phyloP scores from a whole-genome alignment of 1,284 basidiomycete genomes.

The Boletellus deceptivus region DNA sequence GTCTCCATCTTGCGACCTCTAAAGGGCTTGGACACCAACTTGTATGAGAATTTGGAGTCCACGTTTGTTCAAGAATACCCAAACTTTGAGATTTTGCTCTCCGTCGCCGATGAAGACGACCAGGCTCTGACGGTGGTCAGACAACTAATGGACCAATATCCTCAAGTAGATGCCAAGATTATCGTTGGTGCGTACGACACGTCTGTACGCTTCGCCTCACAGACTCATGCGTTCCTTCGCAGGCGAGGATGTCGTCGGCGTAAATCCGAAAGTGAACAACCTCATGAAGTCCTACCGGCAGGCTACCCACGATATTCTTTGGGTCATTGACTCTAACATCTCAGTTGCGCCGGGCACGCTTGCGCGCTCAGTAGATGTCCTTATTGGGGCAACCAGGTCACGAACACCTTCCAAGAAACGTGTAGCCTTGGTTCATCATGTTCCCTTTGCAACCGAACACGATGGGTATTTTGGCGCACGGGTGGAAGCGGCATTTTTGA shows the following conservation, averaged over 20 bases:
- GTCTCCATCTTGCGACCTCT: slow-evolving; percentile 91
- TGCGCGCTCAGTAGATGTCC: slow-evolving; percentile 80
- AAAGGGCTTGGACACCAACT: slow-evolving; percentile 89
- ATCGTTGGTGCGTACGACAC: slow-evolving; percentile 65
- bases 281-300: slow-evolving; percentile 80
- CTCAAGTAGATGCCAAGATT: slow-evolving; percentile 66
- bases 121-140: slow-evolving; percentile 79
- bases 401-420: slow-evolving; percentile 35
- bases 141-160: slow-evolving; percentile 75
- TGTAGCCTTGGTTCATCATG: slow-evolving; percentile 92
- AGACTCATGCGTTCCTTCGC: slow-evolving; percentile 11
- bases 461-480: slow-evolving; percentile 71
- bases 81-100: slow-evolving; percentile 85
- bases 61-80: slow-evolving; percentile 88
- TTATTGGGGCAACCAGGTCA: slow-evolving; percentile 40
- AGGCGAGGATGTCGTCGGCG: slow-evolving; percentile 79
- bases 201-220: background rate
- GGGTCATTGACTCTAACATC: slow-evolving; percentile 96
- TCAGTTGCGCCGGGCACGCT: slow-evolving; percentile 79
- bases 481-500: slow-evolving; percentile 93
- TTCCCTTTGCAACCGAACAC: slow-evolving; percentile 84
- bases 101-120: slow-evolving; percentile 79
- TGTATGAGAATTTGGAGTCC: slow-evolving; percentile 91
- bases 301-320: slow-evolving; percentile 88
- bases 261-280: slow-evolving; percentile 99